Percentiles rank a stretch among this genome's conserved stretches.
phyloP scores from a whole-genome alignment of 345 rosid genomes.

The Ricinus communis region DNA sequence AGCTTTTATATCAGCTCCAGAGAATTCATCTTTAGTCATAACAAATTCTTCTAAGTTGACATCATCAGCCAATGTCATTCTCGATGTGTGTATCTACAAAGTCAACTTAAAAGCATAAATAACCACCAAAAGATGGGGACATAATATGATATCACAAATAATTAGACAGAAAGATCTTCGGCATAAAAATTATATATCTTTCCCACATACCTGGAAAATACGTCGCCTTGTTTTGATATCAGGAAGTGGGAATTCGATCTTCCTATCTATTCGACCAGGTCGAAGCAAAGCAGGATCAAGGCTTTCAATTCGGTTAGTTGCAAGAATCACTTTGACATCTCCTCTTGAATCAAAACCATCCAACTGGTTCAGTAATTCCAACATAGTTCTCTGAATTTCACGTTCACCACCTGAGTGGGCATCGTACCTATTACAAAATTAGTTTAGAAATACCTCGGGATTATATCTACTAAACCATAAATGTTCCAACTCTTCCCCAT shows the following conservation, averaged over 20 bases:
- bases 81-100: constrained; percentile 83
- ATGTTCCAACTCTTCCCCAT: not conserved
- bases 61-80: constrained; percentile 95
- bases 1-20: constrained; percentile 98
- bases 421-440: constrained; percentile 55
- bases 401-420: constrained; percentile 98
- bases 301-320: constrained; percentile 91
- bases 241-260: constrained; percentile 97
- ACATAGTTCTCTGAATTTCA: constrained; percentile 98
- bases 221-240: constrained; percentile 98
- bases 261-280: constrained; percentile 93
- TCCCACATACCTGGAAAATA: constrained; percentile 84
- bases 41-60: constrained; percentile 98
- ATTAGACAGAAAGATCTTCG: not conserved
- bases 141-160: not conserved
- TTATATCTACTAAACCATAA: not conserved
- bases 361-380: constrained; percentile 88
- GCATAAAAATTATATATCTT: not conserved
- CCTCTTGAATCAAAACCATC: constrained; percentile 98
- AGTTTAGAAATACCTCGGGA: not conserved
- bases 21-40: constrained; percentile 96
- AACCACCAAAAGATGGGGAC: not conserved
- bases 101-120: not conserved
- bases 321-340: constrained; percentile 95
- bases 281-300: constrained; percentile 98